Base-by-base conservation (phyloP, 2,329 filamentous ascomycete species). In the Diatrype stigma region DNA sequence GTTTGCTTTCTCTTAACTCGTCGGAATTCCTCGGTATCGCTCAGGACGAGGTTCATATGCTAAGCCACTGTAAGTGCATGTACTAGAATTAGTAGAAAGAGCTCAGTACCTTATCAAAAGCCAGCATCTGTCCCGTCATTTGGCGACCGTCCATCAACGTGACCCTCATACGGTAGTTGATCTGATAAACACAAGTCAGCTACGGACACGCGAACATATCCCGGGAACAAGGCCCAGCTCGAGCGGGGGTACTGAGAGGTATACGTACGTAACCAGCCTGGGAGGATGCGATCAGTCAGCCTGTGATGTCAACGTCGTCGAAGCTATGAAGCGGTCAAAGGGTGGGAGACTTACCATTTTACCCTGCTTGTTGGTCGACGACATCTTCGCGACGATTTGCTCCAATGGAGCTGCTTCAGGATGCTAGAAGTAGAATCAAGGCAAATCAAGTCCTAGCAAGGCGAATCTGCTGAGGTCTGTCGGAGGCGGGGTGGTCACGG, bases 41-140 rank as follows among this genome's bases (percentile, higher is more conserved):
- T 94, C 56, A 99, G 88, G 56, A 99, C 94, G 59, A 99, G 84
- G 72, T 99, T 99, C 94, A 99, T 99, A 74, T 99, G 94, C 91
- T 96, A 59, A 46, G 49, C 21, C 3, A 56, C 48, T 52, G 55
- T 54, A 34, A 35, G 32, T 22, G 22, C 8, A 12, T 28, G 40
- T 50, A 44, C 51, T 6, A 28, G 19, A 11, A 38, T 7, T 17
- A 19, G 12, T 16, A 8, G 48, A 48, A 10, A 8, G 37, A 34
- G 32, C 16, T 8, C 52, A 62, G 52, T 73, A 93, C 90, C 84
- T 97, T 97, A 73, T 99, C 94, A 67, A 97, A 99, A 49, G 94
- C 94, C 61, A 99, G 83, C 90, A 99, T 96, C 73, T 97, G 91
- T 56, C 92, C 94, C 38, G 91, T 92, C 86, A 99, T 95, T 72